Evolutionary conservation across 257 asterid genomes (phyloP), one percentile per base, ranked within the genome.

Genomic region (Penstemon davidsonii): DNA sequence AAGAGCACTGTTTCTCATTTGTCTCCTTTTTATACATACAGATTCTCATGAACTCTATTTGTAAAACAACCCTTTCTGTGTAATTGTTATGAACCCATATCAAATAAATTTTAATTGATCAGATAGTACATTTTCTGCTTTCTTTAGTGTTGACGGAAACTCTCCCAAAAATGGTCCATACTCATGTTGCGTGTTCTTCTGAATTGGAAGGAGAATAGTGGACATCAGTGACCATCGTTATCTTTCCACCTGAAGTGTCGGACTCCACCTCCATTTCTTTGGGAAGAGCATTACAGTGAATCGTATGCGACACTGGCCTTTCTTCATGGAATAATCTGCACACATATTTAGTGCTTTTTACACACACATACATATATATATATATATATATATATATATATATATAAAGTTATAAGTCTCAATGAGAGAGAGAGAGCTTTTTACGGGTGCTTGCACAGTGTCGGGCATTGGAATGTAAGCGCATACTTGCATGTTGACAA

Each of bases 381-480:
- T 10, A 40, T 9, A 1, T 37, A 33, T 11, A 47, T 37, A 8
- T 3, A 15, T 11, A 7, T 19, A 43, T 6, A 9, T 9, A 58
- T 25, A 25, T 25, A 25, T 25, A 25, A 25, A 25, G 33, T 25
- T 25, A 25, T 25, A 25, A 25, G 2, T 25, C 33, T 25, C 33
- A 25, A 25, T 25, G n/a, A 9, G 18, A 10, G 52, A 7, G 70
- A 56, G 73, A 54, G 78, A 69, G 52, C 71, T 96, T 87, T 82
- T 87, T 82, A 94, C 99, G 93, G 99, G 78, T 94, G 99, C 78
- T 86, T 88, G 96, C 97, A 94, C 44, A 94, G 99, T 3, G 80
- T 81, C 51, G 99, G 97, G 74, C 93, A 84, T n/a, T 94, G 96
- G 62, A 94, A 78, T 57, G 99, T 94, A 75, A 91, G 91, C 39